Evolutionary conservation across 108 stramenopile genomes (phyloP), one percentile per base, ranked within the genome.

Genomic region (Nannochloropsis salina): DNA sequence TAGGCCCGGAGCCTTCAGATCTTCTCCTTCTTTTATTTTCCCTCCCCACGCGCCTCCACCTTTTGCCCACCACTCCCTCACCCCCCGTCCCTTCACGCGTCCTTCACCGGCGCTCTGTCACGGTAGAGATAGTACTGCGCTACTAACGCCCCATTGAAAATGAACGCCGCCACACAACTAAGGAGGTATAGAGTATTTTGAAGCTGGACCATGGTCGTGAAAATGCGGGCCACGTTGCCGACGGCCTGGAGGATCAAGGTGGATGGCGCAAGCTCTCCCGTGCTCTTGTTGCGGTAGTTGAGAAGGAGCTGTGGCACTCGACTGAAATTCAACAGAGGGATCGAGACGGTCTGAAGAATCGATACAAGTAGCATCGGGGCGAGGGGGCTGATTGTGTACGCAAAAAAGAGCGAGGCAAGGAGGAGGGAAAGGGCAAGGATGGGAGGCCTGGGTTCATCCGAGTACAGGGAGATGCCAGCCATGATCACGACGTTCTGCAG

Each of bases 71-170:
- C 31, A 1, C 31, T 31, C 31, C 31, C 31, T 31, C 31, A 31
- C 31, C 31, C 31, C 31, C 31, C 31, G 31, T 31, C 31, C 31
- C 31, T 31, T 31, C 31, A 31, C 31, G 31, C 31, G 1, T 31
- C 31, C 61, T n/a, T 74, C n/a, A 74, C 2, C n/a, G 61, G 61
- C 15, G 61, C 6, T 3, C 8, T 15, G 61, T n/a, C 61, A 15
- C 61, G 61, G 61, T 74, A 74, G 20, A 74, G 15, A n/a, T n/a
- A 74, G 6, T n/a, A 6, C 61, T 74, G 61, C 61, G 61, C 61
- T n/a, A 74, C 61, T n/a, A 74, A 3, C n/a, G 61, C 61, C 61
- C 61, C 61, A 74, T 74, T 74, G 61, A 74, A 74, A n/a, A 74
- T 15, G 20, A 74, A n/a, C 20, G 61, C 61, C 61, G n/a, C 61